Conservation (phyloP, 805 yeast genomes). For the Candida anglica region DNA sequence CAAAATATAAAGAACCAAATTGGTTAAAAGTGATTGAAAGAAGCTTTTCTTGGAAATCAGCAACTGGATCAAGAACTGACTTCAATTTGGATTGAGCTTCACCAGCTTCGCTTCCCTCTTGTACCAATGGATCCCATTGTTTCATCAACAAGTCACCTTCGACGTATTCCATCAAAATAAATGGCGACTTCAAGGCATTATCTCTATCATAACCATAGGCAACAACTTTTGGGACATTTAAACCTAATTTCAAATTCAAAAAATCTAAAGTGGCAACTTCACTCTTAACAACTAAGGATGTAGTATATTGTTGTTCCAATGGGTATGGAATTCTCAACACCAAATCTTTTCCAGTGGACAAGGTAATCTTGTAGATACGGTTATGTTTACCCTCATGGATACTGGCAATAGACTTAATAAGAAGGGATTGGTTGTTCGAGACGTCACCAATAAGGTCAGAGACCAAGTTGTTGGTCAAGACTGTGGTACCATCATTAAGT, state of each 20-base stretch:
- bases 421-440: slow-evolving; percentile 37
- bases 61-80: slow-evolving; percentile 66
- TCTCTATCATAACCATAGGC: slow-evolving; percentile 58
- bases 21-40: slow-evolving; percentile 59
- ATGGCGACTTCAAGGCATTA: slow-evolving; percentile 70
- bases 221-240: slow-evolving; percentile 70
- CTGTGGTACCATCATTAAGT: slow-evolving; percentile 38
- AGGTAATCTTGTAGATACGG: slow-evolving; percentile 71
- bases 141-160: slow-evolving; percentile 84
- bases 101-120: slow-evolving; percentile 28
- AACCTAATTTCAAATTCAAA: slow-evolving; percentile 55
- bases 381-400: slow-evolving; percentile 95
- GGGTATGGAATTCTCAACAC: slow-evolving; percentile 85
- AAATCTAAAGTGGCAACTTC: slow-evolving; percentile 96
- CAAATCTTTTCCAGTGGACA: slow-evolving; percentile 58
- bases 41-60: slow-evolving; percentile 58
- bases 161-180: slow-evolving; percentile 73
- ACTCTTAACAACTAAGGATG: slow-evolving; percentile 66
- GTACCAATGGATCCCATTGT: slow-evolving; percentile 80
- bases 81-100: slow-evolving; percentile 46
- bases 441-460: slow-evolving; percentile 40
- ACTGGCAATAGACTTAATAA: slow-evolving; percentile 70
- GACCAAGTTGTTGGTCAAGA: slow-evolving; percentile 47
- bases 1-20: slow-evolving; percentile 81
- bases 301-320: slow-evolving; percentile 61